A percentile compares a stretch with the other conserved stretches of the same genome.
phyloP scores from a whole-genome alignment of 2,329 filamentous ascomycete species.

The Ustulina deusta region DNA sequence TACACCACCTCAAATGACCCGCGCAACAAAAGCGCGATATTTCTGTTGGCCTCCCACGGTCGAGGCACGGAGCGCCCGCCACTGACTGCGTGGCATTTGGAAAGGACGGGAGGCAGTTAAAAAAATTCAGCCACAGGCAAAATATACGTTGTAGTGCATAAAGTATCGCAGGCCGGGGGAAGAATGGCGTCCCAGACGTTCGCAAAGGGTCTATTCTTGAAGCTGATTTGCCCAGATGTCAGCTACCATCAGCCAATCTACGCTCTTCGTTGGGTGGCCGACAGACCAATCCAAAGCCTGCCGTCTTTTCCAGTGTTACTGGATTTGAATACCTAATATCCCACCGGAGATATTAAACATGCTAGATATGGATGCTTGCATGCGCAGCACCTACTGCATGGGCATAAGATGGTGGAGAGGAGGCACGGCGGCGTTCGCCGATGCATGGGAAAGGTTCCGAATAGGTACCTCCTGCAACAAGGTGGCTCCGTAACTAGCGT shows the following conservation, averaged over 20 bases:
- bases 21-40: conserved; percentile 8
- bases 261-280: neutral
- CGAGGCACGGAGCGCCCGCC: neutral
- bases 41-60: neutral
- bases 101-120: too few relatives aligned
- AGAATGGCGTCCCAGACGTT: conserved; percentile 4
- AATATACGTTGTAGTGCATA: neutral
- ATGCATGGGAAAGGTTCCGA: conserved; percentile 23
- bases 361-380: too few relatives aligned
- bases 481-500: too few relatives aligned
- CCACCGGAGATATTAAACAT: conserved; percentile 5
- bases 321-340: conserved; percentile 3
- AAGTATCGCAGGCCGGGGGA: conserved; percentile 6
- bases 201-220: neutral
- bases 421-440: conserved; percentile 14
- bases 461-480: neutral
- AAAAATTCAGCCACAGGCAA: too few relatives aligned
- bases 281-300: neutral
- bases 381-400: too few relatives aligned
- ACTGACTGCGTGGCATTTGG: neutral
- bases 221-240: conserved; percentile 6
- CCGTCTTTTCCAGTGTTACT: neutral
- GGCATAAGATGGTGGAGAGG: too few relatives aligned
- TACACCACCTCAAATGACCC: neutral
- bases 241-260: neutral